Percentiles rank a stretch among this genome's conserved stretches.
phyloP scores from a whole-genome alignment of 768 basidiomycete genomes.

The Dacryopinax primogenitus region DNA sequence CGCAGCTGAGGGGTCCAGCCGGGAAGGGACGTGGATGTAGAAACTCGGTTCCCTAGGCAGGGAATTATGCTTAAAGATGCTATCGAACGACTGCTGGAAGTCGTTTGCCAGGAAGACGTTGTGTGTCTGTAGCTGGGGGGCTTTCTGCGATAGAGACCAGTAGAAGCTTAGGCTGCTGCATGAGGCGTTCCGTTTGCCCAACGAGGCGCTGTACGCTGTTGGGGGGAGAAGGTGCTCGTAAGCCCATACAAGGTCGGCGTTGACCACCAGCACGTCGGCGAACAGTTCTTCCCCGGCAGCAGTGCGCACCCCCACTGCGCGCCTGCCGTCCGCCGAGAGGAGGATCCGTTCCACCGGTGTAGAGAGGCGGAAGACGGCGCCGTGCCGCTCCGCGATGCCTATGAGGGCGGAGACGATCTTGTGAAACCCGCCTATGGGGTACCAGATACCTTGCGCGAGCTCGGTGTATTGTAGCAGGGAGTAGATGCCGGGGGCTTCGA shows the following conservation, averaged over 20 bases:
- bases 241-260: slow-evolving; percentile 33
- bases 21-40: slow-evolving; percentile 34
- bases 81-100: slow-evolving; percentile 33
- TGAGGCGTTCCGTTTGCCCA: slow-evolving; percentile 18
- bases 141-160: slow-evolving; percentile 30
- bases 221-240: slow-evolving; percentile 28
- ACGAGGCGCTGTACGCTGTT: slow-evolving; percentile 10
- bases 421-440: slow-evolving; percentile 23
- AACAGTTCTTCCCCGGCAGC: slow-evolving; percentile 22
- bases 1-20: slow-evolving; percentile 29
- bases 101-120: slow-evolving; percentile 34
- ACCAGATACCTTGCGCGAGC: slow-evolving; percentile 29
- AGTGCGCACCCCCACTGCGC: slow-evolving; percentile 27
- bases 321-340: slow-evolving; percentile 19
- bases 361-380: slow-evolving; percentile 28
- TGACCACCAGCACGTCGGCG: slow-evolving; percentile 31
- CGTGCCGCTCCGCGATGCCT: slow-evolving; percentile 25
- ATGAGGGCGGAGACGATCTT: slow-evolving; percentile 26
- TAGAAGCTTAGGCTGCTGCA: slow-evolving; percentile 35
- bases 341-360: slow-evolving; percentile 27
- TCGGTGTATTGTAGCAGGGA: slow-evolving; percentile 33
- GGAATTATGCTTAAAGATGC: slow-evolving; percentile 30
- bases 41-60: slow-evolving; percentile 33
- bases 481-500: slow-evolving; percentile 33
- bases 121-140: slow-evolving; percentile 28